Conservation (phyloP, 768 basidiomycete genomes). For the Termitomyces sp. region DNA sequence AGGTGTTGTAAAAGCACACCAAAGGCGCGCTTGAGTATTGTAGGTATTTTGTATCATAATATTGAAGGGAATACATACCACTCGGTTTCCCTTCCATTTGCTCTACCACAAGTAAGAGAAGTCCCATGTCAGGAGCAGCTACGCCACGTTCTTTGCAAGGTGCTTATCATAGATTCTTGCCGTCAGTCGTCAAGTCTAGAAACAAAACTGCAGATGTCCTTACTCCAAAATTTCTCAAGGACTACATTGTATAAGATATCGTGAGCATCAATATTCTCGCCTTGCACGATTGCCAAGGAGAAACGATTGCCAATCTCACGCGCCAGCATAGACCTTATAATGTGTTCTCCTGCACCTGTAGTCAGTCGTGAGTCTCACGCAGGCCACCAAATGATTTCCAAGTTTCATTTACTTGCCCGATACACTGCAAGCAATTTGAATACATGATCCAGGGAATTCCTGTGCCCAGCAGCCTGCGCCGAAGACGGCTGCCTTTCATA, state of each 20-base stretch:
- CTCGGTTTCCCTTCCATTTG: conserved; percentile 19
- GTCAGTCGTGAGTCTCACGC: not conserved
- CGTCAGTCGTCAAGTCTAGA: conserved; percentile 3
- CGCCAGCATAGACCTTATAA: conserved; percentile 53
- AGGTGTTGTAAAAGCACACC: conserved; percentile 80
- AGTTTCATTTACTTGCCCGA: conserved; percentile 37
- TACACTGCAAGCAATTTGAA: conserved; percentile 61
- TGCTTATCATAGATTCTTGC: conserved; percentile 18
- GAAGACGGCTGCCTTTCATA: conserved; percentile 54
- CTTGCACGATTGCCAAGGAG: conserved; percentile 8
- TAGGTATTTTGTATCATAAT: not conserved
- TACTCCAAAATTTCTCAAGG: conserved; percentile 45
- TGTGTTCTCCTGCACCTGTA: conserved; percentile 67
- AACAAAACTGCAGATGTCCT: conserved; percentile 14
- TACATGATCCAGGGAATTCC: conserved; percentile 14
- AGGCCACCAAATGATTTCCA: not conserved
- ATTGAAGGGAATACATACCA: conserved; percentile 11
- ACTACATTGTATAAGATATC: conserved; percentile 42
- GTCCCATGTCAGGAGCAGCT: conserved; percentile 49
- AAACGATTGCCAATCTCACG: conserved; percentile 45
- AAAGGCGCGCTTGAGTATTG: conserved; percentile 51
- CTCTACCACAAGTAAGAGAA: conserved; percentile 52
- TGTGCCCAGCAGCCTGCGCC: conserved; percentile 79
- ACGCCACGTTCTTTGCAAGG: conserved; percentile 33
- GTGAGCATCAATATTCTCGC: conserved; percentile 46